Evolutionary conservation across 2,329 filamentous ascomycete species (phyloP).

Genomic region (Alternaria triticimaculans): DNA sequence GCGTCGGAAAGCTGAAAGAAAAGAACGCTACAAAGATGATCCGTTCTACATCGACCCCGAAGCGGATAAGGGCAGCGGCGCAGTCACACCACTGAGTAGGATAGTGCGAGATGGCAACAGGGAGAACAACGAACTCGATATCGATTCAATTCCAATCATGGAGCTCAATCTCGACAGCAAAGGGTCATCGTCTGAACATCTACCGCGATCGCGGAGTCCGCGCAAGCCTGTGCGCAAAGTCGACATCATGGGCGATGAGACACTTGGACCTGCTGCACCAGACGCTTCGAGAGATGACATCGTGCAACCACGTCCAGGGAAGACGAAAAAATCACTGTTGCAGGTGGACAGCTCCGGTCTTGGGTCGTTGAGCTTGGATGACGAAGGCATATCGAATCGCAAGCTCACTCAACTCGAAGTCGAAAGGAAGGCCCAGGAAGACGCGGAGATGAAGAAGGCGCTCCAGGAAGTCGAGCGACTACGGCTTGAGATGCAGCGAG

Average conservation of each 20-base stretch:
- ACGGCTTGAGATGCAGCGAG: conserved; percentile 86
- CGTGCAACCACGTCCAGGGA: conserved; percentile 28
- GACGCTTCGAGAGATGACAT: conserved; percentile 39
- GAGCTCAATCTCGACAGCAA: conserved; percentile 74
- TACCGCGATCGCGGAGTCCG: conserved; percentile 34
- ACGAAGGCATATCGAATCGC: conserved; percentile 34
- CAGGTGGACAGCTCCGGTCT: conserved; percentile 88
- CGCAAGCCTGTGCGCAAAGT: conserved; percentile 46
- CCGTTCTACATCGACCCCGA: conserved; percentile 84
- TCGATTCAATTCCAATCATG: conserved; percentile 96
- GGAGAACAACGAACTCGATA: conserved; percentile 74
- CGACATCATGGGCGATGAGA: conserved; percentile 58
- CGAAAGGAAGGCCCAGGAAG: conserved; percentile 75
- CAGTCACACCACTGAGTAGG: conserved; percentile 78
- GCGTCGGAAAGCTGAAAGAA: conserved; percentile 75
- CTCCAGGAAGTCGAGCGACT: conserved; percentile 87
- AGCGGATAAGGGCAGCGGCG: conserved; percentile 60
- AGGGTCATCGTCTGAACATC: conserved; percentile 24
- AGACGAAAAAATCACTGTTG: conserved; percentile 70
- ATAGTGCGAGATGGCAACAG: conserved; percentile 73
- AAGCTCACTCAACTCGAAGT: conserved; percentile 58
- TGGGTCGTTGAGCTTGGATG: conserved; percentile 71
- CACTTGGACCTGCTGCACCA: conserved; percentile 49
- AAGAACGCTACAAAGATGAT: conserved; percentile 86
- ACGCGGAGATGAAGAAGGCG: conserved; percentile 86